Evolutionary conservation across 495 filamentous ascomycete genomes (phyloP).

Genomic region (Cladorrhinum samala): DNA sequence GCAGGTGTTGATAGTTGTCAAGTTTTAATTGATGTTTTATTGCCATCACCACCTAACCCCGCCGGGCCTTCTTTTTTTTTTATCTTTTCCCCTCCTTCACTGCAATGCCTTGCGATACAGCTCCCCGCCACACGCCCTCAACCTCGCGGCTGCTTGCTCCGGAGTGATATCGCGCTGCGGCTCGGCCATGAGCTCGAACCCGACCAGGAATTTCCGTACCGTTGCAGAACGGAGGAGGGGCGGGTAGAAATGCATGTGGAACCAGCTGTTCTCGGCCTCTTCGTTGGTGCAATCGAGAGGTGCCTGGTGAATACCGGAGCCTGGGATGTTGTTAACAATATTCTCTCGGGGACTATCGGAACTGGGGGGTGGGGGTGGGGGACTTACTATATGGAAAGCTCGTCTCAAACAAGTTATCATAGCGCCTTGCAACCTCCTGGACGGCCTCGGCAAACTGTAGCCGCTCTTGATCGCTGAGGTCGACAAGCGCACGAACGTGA

Average conservation of each 20-base stretch:
- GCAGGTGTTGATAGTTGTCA: not conserved
- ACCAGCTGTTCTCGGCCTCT: constrained; percentile 77
- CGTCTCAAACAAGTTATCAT: constrained; percentile 96
- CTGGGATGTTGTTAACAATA: constrained; percentile 20
- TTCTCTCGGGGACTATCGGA: not conserved
- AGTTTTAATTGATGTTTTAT: not conserved
- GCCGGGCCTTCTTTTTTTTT: no score
- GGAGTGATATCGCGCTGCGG: constrained; percentile 97
- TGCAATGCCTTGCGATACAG: constrained; percentile 70
- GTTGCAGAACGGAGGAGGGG: constrained; percentile 87
- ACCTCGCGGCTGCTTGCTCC: constrained; percentile 79
- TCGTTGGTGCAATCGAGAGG: constrained; percentile 79
- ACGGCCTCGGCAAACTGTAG: constrained; percentile 71
- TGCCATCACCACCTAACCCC: constrained; percentile 13
- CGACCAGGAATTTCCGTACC: constrained; percentile 92
- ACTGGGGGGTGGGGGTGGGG: no score
- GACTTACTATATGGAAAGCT: constrained; percentile 82
- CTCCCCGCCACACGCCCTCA: constrained; percentile 70
- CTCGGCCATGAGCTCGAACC: constrained; percentile 93
- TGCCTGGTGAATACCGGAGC: constrained; percentile 86
- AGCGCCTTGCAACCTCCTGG: constrained; percentile 78
- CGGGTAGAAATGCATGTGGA: constrained; percentile 97
- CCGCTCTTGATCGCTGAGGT: constrained; percentile 64
- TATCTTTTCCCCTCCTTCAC: constrained; percentile 6
- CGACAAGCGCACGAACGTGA: constrained; percentile 75